These are phyloP conservation scores for Yamadazyma sp. DNA, from an alignment of 1,139 yeast genomes.

Conservation along the genomic window DNA sequence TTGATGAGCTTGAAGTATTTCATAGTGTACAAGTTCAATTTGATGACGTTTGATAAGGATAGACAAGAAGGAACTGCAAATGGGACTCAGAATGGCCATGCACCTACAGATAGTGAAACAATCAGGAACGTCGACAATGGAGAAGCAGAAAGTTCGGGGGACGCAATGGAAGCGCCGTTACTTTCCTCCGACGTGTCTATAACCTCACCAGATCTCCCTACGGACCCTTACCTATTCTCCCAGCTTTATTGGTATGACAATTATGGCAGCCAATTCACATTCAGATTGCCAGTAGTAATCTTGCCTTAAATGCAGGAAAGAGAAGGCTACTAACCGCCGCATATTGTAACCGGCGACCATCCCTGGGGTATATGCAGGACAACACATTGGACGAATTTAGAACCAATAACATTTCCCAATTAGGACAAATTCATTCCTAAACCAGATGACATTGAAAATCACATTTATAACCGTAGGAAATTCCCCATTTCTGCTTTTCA, in stretches of 20 bases:
- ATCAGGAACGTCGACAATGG: not conserved
- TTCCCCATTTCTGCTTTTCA: not conserved
- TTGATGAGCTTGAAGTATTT: constrained; percentile 40
- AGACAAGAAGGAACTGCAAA: not conserved
- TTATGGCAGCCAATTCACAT: constrained; percentile 34
- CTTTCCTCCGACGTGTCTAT: not conserved
- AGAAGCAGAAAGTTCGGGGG: not conserved
- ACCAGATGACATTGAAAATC: not conserved
- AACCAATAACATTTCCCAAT: constrained; percentile 1
- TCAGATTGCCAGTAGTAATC: constrained; percentile 31
- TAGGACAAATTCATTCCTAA: not conserved
- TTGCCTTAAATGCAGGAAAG: constrained; percentile 15
- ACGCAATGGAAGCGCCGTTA: not conserved
- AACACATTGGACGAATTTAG: no score
- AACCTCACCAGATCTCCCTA: not conserved
- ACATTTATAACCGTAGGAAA: not conserved
- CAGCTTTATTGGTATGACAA: constrained; percentile 24
- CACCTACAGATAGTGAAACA: not conserved
- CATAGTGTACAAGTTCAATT: constrained; percentile 39
- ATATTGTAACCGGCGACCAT: not conserved
- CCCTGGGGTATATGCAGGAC: not conserved
- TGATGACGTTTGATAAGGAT: constrained; percentile 24
- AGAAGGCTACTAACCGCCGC: not conserved
- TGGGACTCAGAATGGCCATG: not conserved
- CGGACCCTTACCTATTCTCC: constrained; percentile 10